phyloP scores from a whole-genome alignment of 352 stramenopile genomes.

The Pythium brachiatum region DNA sequence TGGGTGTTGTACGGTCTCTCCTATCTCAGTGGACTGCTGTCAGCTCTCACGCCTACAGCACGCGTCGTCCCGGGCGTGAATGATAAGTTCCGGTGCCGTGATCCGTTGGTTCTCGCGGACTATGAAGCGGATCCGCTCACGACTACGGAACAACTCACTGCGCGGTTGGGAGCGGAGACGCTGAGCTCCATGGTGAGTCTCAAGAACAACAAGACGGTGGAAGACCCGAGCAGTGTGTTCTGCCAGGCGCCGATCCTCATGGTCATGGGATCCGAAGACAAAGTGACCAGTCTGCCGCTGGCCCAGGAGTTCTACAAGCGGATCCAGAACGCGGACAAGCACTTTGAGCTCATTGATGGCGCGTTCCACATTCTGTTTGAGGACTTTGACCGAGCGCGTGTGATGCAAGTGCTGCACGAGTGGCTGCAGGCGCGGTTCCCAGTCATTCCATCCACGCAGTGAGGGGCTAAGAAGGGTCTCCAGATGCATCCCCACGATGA shows the following conservation, averaged over 20 bases:
- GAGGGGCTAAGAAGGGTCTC: too few relatives aligned
- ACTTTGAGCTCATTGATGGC: constrained; percentile 48
- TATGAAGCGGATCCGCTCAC: constrained; percentile 22
- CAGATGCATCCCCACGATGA: neutral
- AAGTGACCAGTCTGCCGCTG: constrained; percentile 29
- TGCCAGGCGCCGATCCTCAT: constrained; percentile 16
- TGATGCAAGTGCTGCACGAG: constrained; percentile 34
- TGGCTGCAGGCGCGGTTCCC: constrained; percentile 47
- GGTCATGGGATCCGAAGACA: constrained; percentile 20
- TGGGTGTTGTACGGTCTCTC: constrained; percentile 2
- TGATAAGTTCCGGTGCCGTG: constrained; percentile 9
- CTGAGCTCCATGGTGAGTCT: constrained; percentile 20
- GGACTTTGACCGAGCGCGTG: constrained; percentile 51
- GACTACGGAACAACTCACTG: constrained; percentile 15
- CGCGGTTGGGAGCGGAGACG: constrained; percentile 17
- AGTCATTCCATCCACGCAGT: neutral
- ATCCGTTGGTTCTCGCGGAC: constrained; percentile 14
- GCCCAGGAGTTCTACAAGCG: constrained; percentile 42
- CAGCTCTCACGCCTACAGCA: neutral
- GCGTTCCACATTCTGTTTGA: constrained; percentile 58
- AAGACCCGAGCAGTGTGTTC: neutral
- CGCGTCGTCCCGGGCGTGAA: constrained; percentile 21
- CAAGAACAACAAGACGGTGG: constrained; percentile 13
- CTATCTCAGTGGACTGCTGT: neutral
- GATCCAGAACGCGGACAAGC: constrained; percentile 45